Percentiles rank a stretch among this genome's conserved stretches.
These are phyloP conservation scores for Aphanomyces euteiches DNA, from an alignment of 352 stramenopile species.

Conservation along the genomic window DNA sequence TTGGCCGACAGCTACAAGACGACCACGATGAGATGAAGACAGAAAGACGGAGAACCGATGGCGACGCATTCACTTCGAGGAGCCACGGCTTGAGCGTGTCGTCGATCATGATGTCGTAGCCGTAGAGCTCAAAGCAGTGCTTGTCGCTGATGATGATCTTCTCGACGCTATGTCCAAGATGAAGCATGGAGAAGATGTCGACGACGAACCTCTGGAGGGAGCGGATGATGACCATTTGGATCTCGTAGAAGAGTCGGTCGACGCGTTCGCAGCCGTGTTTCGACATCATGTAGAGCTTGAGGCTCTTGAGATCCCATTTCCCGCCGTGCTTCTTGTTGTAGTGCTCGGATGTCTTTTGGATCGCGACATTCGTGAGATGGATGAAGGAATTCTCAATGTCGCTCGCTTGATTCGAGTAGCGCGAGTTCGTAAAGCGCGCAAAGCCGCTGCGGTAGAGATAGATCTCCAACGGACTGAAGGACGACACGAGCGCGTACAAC, in stretches of 20 bases:
- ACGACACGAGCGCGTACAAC: conserved; percentile 91
- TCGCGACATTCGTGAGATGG: conserved; percentile 93
- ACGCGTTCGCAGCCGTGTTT: conserved; percentile 73
- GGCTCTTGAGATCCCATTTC: conserved; percentile 89
- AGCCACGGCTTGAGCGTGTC: conserved; percentile 89
- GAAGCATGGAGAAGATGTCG: not conserved
- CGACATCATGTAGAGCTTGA: conserved; percentile 91
- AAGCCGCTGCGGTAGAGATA: conserved; percentile 91
- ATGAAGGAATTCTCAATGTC: conserved; percentile 91
- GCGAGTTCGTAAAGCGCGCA: conserved; percentile 86
- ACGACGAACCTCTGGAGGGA: conserved; percentile 57
- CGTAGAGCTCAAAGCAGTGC: conserved; percentile 95
- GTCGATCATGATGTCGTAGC: conserved; percentile 91
- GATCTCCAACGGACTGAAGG: conserved; percentile 88
- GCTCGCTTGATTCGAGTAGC: conserved; percentile 85
- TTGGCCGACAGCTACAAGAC: conserved; percentile 80
- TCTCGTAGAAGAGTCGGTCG: conserved; percentile 87
- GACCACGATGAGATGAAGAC: not conserved
- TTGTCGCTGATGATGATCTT: conserved; percentile 95
- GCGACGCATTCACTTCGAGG: conserved; percentile 92
- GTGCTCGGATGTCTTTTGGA: conserved; percentile 92
- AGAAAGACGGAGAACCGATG: conserved; percentile 49
- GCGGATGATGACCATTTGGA: conserved; percentile 87
- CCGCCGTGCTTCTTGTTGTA: conserved; percentile 91
- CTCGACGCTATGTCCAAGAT: conserved; percentile 60